phyloP scores from a whole-genome alignment of 345 rosid species.

The Populus deltoides region DNA sequence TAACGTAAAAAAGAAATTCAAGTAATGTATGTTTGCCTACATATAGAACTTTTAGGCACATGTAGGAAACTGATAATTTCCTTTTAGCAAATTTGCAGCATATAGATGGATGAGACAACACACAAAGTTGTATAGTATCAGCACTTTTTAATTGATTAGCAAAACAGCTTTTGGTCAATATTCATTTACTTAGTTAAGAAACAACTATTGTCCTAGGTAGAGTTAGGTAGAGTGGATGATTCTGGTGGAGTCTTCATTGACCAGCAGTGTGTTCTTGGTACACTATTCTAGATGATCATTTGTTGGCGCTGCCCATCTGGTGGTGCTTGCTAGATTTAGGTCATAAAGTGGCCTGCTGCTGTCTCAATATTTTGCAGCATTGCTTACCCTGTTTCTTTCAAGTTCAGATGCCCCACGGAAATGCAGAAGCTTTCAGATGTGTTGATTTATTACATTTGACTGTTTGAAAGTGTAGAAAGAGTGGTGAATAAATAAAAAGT shows the following conservation, averaged over 20 bases:
- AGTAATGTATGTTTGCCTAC: neutral
- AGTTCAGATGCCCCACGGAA: neutral
- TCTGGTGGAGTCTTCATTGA: conserved; percentile 4
- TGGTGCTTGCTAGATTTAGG: conserved; percentile 4
- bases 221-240: neutral
- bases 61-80: neutral
- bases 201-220: neutral
- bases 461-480: neutral
- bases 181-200: neutral
- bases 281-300: neutral
- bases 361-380: neutral
- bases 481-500: neutral
- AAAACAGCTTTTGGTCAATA: neutral
- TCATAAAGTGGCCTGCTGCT: no score
- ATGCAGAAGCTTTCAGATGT: neutral
- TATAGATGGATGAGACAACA: neutral
- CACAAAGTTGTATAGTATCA: neutral
- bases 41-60: neutral
- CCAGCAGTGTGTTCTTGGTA: neutral
- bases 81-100: neutral
- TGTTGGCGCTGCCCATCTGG: neutral
- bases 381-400: neutral
- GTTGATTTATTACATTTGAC: neutral
- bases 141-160: neutral
- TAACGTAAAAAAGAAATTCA: neutral